phyloP scores from a whole-genome alignment of 257 asterid species.

The Solanum acaule region DNA sequence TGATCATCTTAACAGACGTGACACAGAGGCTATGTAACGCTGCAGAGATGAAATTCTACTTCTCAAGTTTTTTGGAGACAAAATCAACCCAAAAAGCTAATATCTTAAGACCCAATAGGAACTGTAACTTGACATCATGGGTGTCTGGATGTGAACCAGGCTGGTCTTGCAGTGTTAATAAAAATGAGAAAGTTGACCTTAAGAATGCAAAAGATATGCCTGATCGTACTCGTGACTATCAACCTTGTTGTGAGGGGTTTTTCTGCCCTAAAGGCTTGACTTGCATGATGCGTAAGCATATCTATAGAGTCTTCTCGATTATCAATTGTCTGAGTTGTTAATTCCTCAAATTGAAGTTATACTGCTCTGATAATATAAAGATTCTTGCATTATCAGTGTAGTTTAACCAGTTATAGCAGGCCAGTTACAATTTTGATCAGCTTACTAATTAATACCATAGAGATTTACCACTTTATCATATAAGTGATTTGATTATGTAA shows the following conservation, averaged over 20 bases:
- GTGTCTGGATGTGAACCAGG: slow-evolving; percentile 98
- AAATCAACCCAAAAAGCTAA: slow-evolving; percentile 45
- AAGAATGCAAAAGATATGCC: slow-evolving; percentile 58
- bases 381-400: background rate
- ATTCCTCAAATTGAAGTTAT: background rate
- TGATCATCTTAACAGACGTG: slow-evolving; percentile 54
- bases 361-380: background rate
- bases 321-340: background rate
- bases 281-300: slow-evolving; percentile 95
- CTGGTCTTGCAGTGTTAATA: slow-evolving; percentile 67
- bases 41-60: slow-evolving; percentile 92
- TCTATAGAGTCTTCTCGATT: background rate
- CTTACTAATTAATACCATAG: background rate
- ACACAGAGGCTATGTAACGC: slow-evolving; percentile 84
- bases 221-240: slow-evolving; percentile 42
- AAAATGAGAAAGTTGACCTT: slow-evolving; percentile 54
- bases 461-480: background rate
- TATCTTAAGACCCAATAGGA: slow-evolving; percentile 66
- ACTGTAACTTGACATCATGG: slow-evolving; percentile 88
- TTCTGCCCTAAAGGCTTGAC: slow-evolving; percentile 96
- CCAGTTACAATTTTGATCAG: background rate
- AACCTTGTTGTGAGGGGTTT: slow-evolving; percentile 93
- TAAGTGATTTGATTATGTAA: background rate
- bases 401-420: background rate
- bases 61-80: slow-evolving; percentile 57